Evolutionary conservation across 1,284 basidiomycete species (phyloP).

Genomic region (Caloboletus inedulis): DNA sequence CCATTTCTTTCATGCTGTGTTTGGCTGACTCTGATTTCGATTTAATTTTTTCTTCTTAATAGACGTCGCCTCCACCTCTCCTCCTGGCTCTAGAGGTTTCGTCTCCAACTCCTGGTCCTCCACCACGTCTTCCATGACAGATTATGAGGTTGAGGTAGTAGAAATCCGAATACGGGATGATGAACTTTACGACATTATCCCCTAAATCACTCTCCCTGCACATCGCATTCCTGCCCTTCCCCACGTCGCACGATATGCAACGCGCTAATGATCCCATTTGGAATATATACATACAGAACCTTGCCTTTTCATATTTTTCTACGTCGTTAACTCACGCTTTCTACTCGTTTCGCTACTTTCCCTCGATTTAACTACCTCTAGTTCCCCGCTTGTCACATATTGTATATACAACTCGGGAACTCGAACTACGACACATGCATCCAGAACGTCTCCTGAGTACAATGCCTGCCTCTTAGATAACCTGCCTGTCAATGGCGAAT

Average conservation of each 20-base stretch:
- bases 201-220: slow-evolving; percentile 37
- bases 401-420: slow-evolving; percentile 9
- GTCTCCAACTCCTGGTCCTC: slow-evolving; percentile 67
- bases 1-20: slow-evolving; percentile 16
- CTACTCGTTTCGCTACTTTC: neutral
- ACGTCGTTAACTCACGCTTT: slow-evolving; percentile 13
- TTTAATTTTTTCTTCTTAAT: neutral
- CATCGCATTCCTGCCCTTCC: neutral
- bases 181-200: slow-evolving; percentile 72
- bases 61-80: slow-evolving; percentile 81
- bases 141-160: slow-evolving; percentile 79
- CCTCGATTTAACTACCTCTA: neutral
- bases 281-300: slow-evolving; percentile 13
- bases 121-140: slow-evolving; percentile 57
- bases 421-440: slow-evolving; percentile 6
- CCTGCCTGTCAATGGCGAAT: slow-evolving; percentile 2
- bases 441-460: slow-evolving; percentile 5
- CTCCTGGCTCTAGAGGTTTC: slow-evolving; percentile 62
- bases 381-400: neutral
- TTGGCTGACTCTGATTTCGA: neutral
- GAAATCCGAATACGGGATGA: slow-evolving; percentile 77
- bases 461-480: slow-evolving; percentile 16
- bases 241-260: slow-evolving; percentile 11
- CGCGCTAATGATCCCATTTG: slow-evolving; percentile 15
- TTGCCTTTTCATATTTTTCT: slow-evolving; percentile 5